Conservation (phyloP, 805 yeast genomes). For the Scheffersomyces lignosus region DNA sequence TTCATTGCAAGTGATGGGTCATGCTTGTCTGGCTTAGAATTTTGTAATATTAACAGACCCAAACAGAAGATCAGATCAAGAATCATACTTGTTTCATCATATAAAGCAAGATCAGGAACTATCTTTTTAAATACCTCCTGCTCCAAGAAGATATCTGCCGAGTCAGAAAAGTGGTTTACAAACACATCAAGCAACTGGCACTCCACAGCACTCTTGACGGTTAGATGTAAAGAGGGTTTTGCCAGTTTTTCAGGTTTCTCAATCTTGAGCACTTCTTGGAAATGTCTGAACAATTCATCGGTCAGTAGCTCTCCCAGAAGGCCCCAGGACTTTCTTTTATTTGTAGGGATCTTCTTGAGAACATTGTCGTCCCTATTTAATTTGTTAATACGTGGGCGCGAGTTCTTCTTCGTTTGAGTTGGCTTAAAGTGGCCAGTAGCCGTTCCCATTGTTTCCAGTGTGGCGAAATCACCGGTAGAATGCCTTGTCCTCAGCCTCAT, state of each 20-base stretch:
- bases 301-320: slow-evolving; percentile 21
- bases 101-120: slow-evolving; percentile 35
- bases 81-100: slow-evolving; percentile 41
- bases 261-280: slow-evolving; percentile 22
- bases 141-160: slow-evolving; percentile 34
- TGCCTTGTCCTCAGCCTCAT: neutral
- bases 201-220: slow-evolving; percentile 24
- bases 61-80: slow-evolving; percentile 36
- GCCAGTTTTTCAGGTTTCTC: slow-evolving; percentile 10
- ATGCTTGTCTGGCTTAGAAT: slow-evolving; percentile 26
- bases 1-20: slow-evolving; percentile 34
- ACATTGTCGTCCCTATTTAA: slow-evolving; percentile 16
- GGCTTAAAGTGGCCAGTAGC: slow-evolving; percentile 29
- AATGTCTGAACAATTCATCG: slow-evolving; percentile 24
- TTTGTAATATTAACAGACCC: slow-evolving; percentile 34
- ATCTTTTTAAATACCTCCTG: slow-evolving; percentile 28
- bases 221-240: slow-evolving; percentile 9
- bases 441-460: slow-evolving; percentile 1
- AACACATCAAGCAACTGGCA: slow-evolving; percentile 33
- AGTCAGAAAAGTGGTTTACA: slow-evolving; percentile 25
- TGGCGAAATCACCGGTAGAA: neutral
- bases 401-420: slow-evolving; percentile 34
- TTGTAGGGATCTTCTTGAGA: slow-evolving; percentile 5
- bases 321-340: neutral
- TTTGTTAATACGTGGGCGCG: slow-evolving; percentile 38